Evolutionary conservation across 345 rosid genomes (phyloP).

Genomic region (Acer negundo): DNA sequence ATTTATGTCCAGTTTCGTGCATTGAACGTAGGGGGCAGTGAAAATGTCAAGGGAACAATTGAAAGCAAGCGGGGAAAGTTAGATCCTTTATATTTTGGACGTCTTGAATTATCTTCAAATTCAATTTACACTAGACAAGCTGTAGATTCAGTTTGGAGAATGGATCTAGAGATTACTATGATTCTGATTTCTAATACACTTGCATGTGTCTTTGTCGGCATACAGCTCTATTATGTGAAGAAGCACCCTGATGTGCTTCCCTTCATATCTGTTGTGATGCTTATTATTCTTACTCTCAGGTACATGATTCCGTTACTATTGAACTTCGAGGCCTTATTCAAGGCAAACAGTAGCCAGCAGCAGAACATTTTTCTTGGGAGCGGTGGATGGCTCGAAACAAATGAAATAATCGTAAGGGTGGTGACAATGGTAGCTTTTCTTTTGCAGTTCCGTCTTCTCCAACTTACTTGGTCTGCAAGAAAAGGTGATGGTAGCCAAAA

Average conservation of each 20-base stretch:
- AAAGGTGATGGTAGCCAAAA: conserved; percentile 35
- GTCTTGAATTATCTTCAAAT: conserved; percentile 57
- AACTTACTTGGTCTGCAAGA: conserved; percentile 73
- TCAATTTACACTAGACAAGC: conserved; percentile 62
- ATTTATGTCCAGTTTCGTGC: conserved; percentile 61
- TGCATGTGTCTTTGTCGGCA: conserved; percentile 64
- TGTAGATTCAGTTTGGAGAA: conserved; percentile 76
- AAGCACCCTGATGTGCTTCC: conserved; percentile 72
- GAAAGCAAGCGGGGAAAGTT: conserved; percentile 59
- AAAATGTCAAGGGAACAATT: conserved; percentile 62
- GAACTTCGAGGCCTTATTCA: conserved; percentile 77
- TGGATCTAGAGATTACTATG: conserved; percentile 85
- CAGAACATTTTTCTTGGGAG: conserved; percentile 61
- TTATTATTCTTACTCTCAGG: conserved; percentile 61
- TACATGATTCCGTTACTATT: conserved; percentile 79
- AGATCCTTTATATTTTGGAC: conserved; percentile 65
- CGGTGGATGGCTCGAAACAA: conserved; percentile 84
- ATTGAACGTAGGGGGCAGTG: conserved; percentile 44
- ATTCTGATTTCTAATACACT: conserved; percentile 72
- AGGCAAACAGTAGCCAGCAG: conserved; percentile 42
- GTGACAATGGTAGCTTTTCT: conserved; percentile 87
- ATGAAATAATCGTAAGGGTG: conserved; percentile 76
- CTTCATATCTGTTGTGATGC: conserved; percentile 68
- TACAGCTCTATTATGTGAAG: conserved; percentile 77
- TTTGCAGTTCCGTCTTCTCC: conserved; percentile 77